phyloP scores from a whole-genome alignment of 2,329 filamentous ascomycete genomes.

The Fusarium tupiense region DNA sequence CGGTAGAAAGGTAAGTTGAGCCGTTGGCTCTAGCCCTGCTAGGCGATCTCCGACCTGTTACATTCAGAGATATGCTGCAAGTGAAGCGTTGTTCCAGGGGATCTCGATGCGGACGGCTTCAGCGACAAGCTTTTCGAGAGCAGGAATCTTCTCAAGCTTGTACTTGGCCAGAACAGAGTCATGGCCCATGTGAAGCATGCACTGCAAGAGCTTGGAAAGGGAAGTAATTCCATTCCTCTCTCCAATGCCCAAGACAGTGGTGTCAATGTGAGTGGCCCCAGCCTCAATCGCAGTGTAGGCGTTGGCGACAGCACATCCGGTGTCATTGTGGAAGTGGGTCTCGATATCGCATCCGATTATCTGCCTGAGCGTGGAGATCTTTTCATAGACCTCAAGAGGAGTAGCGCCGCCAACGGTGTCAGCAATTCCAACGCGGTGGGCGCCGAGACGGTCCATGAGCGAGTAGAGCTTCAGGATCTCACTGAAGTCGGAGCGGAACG shows the following conservation, averaged over 20 bases:
- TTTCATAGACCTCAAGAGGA: conserved; percentile 88
- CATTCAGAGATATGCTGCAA: not conserved
- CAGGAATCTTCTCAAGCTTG: conserved; percentile 89
- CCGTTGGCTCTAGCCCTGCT: not conserved
- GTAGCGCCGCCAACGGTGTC: conserved; percentile 91
- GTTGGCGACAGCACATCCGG: conserved; percentile 89
- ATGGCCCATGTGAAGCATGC: conserved; percentile 58
- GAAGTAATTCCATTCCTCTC: conserved; percentile 74
- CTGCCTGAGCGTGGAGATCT: conserved; percentile 82
- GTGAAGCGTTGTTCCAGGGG: conserved; percentile 25
- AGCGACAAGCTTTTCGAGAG: conserved; percentile 85
- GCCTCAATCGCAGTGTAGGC: conserved; percentile 89
- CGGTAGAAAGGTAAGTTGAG: not conserved
- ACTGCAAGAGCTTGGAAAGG: conserved; percentile 48
- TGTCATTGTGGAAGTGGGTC: conserved; percentile 78
- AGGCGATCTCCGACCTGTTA: not conserved
- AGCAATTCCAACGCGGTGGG: conserved; percentile 88
- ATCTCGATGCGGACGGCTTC: conserved; percentile 57
- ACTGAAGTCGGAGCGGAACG: conserved; percentile 80
- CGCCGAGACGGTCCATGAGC: conserved; percentile 84
- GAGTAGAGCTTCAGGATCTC: conserved; percentile 85
- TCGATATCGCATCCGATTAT: conserved; percentile 71
- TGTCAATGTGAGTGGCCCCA: conserved; percentile 85
- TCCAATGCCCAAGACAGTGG: conserved; percentile 71
- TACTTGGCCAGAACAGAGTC: conserved; percentile 91